A percentile compares a stretch with the other conserved stretches of the same genome.
Conservation (phyloP, 176 grass and related monocot species). For the Phragmites australis region DNA sequence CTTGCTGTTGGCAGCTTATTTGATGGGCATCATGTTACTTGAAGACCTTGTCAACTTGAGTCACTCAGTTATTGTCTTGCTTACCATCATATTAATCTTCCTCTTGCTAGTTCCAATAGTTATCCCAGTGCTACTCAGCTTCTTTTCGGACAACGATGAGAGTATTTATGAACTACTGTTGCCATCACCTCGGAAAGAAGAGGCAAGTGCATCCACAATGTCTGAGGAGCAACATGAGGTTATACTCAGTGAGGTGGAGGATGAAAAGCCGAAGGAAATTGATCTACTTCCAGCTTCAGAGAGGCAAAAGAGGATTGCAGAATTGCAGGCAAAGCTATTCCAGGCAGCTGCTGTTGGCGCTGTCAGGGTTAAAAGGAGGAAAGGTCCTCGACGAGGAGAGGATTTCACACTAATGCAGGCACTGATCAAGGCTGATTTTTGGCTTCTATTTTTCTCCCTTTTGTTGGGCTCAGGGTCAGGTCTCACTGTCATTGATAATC, state of each 20-base stretch:
- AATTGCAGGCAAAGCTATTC: constrained; percentile 70
- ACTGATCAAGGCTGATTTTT: constrained; percentile 87
- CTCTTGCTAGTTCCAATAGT: constrained; percentile 66
- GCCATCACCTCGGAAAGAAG: constrained; percentile 52
- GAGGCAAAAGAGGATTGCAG: constrained; percentile 84
- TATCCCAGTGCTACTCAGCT: constrained; percentile 69
- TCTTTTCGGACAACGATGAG: constrained; percentile 46
- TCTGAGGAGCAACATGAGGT: constrained; percentile 58
- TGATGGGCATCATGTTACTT: constrained; percentile 84
- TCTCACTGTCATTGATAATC: constrained; percentile 90
- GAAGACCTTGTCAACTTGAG: constrained; percentile 78
- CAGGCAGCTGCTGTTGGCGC: constrained; percentile 82
- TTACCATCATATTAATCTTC: constrained; percentile 58
- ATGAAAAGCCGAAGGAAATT: constrained; percentile 79
- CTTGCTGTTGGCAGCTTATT: constrained; percentile 75
- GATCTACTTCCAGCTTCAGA: constrained; percentile 86
- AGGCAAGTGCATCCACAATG: constrained; percentile 40
- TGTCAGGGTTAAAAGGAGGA: constrained; percentile 75
- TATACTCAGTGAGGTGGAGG: constrained; percentile 89
- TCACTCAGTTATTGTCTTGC: constrained; percentile 36
- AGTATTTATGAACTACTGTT: constrained; percentile 45
- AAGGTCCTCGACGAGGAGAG: constrained; percentile 72
- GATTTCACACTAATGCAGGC: constrained; percentile 91
- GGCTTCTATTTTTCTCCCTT: constrained; percentile 89
- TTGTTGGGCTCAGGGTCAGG: constrained; percentile 82